Conservation (phyloP, 345 rosid genomes). For the Citrus sp. region DNA sequence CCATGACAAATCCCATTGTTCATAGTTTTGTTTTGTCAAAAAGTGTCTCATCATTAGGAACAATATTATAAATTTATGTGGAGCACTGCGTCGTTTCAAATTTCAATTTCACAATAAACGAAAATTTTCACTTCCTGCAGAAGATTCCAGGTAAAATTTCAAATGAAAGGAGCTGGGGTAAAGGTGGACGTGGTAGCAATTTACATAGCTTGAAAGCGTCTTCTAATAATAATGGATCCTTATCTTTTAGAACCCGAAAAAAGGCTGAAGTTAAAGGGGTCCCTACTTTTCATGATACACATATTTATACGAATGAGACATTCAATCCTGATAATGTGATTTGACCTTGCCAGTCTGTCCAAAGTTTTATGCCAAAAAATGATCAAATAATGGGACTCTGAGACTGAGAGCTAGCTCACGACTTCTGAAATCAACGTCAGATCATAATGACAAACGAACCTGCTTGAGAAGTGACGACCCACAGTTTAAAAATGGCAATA, state of each 20-base stretch:
- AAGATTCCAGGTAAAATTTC: neutral
- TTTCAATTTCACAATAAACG: neutral
- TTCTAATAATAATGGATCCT: conserved; percentile 2
- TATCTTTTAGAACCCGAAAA: conserved; percentile 7
- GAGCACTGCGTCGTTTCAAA: neutral
- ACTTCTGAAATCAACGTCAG: neutral
- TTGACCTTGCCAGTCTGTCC: conserved; percentile 31
- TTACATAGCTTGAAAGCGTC: neutral
- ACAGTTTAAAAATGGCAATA: neutral
- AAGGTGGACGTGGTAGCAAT: neutral
- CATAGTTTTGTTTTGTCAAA: neutral
- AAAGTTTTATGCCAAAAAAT: neutral
- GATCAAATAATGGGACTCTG: neutral
- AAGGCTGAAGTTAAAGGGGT: neutral
- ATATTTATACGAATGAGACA: neutral
- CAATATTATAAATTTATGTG: neutral
- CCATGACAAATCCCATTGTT: neutral
- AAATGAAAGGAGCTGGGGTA: neutral
- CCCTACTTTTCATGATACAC: neutral
- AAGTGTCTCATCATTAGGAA: neutral
- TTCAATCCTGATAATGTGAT: conserved; percentile 20
- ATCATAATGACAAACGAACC: neutral
- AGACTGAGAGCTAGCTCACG: neutral
- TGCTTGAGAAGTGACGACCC: neutral
- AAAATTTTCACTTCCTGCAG: neutral